Evolutionary conservation across 805 yeast species (phyloP), one percentile per base, ranked within the genome.

Genomic region (Kuraishia ogatae): DNA sequence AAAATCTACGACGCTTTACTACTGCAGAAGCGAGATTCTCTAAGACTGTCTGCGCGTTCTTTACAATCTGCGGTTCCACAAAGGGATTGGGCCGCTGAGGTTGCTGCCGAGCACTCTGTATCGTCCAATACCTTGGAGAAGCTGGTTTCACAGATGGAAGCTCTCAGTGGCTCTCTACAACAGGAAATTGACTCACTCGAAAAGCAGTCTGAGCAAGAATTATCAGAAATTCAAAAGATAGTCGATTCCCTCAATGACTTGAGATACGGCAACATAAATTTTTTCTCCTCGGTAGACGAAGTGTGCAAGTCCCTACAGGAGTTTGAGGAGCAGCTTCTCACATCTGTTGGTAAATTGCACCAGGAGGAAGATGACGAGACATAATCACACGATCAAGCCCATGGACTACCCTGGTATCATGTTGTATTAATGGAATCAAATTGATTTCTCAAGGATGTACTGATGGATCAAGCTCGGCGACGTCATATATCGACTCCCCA

Each of bases 401-500:
- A 50, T 52, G 48, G 54, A 35, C 19, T 43, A 50, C 7, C 28
- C 50, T 20, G 17, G 46, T 13, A 24, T 35, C 43, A 35, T 15
- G 13, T 35, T 15, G 17, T 35, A 26, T 22, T 19, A 24, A 23
- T 23, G n/a, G 28, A 8, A 15, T 11, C 13, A 11, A 8, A 35
- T 15, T 35, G 13, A 35, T 11, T 48, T 7, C n/a, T 49, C n/a
- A 49, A 22, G 51, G 39, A n/a, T 49, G 51, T 11, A 23, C 28
- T 19, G 28, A 22, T 13, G 17, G 53, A 46, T 35, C 51, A 26
- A 55, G n/a, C 13, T 51, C 53, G n/a, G 51, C 54, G 8, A 56
- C 56, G 10, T 48, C 56, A 20, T 53, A 50, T n/a, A 55, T 58
- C 29, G 69, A 74, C 7, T 65, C 61, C 0, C 81, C 83, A 5